Evolutionary conservation across 352 stramenopile species (phyloP).

Genomic region (Phytophthora melonis): DNA sequence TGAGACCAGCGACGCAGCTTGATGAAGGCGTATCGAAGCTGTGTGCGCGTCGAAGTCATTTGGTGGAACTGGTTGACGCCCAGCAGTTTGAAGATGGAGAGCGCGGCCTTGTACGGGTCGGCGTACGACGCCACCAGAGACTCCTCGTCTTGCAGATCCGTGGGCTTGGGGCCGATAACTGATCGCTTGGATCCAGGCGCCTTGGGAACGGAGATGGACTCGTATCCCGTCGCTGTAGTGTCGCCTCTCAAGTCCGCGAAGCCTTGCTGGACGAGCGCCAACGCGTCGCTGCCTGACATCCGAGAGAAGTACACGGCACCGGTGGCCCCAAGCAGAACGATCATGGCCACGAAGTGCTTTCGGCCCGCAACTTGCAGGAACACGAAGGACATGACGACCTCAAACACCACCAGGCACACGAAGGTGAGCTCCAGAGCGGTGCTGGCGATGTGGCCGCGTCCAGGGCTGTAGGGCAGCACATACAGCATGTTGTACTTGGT

Average conservation of each 20-base stretch:
- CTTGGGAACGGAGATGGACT: slow-evolving; percentile 32
- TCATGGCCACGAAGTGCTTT: slow-evolving; percentile 65
- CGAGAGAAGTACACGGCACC: slow-evolving; percentile 62
- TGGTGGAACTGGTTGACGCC: slow-evolving; percentile 75
- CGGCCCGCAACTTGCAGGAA: slow-evolving; percentile 69
- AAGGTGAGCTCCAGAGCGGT: slow-evolving; percentile 75
- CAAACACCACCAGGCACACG: slow-evolving; percentile 73
- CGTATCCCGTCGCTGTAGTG: slow-evolving; percentile 17
- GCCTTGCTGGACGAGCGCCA: slow-evolving; percentile 46
- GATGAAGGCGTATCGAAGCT: slow-evolving; percentile 73
- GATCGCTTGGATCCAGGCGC: slow-evolving; percentile 34
- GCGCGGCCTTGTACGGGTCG: slow-evolving; percentile 79
- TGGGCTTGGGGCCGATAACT: slow-evolving; percentile 50
- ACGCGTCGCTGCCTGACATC: slow-evolving; percentile 48
- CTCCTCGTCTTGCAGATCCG: slow-evolving; percentile 51
- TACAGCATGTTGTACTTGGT: slow-evolving; percentile 90
- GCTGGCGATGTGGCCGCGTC: slow-evolving; percentile 69
- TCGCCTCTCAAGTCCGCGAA: slow-evolving; percentile 41
- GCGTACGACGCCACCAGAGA: slow-evolving; percentile 60
- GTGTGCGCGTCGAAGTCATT: slow-evolving; percentile 66
- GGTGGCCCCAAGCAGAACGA: slow-evolving; percentile 61
- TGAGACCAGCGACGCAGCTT: slow-evolving; percentile 60
- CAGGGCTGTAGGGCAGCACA: slow-evolving; percentile 73
- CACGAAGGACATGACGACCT: slow-evolving; percentile 80
- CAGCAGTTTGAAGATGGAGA: slow-evolving; percentile 78